Evolutionary conservation across 352 stramenopile species (phyloP).

Genomic region (Detonula confervacea): DNA sequence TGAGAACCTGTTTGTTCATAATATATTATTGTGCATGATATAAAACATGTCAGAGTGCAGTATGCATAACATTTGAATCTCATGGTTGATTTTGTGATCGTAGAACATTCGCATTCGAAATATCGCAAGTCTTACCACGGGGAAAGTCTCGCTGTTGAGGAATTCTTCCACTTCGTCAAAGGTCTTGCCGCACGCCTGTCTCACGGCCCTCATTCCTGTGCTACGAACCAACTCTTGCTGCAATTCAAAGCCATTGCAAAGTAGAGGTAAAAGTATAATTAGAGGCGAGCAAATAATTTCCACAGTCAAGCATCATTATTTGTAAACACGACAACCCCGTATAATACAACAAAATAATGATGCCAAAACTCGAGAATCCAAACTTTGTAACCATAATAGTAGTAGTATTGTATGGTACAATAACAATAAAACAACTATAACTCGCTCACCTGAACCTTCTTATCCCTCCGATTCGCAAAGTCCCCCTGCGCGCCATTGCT

Average conservation of each 20-base stretch:
- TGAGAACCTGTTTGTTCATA: slow-evolving; percentile 85
- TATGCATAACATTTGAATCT: no score
- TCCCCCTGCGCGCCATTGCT: slow-evolving; percentile 86
- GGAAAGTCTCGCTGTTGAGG: slow-evolving; percentile 82
- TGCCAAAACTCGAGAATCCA: no score
- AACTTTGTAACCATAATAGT: no score
- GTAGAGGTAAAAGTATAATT: no score
- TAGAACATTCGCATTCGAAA: no score
- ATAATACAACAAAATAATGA: no score
- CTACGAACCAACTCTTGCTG: slow-evolving; percentile 85
- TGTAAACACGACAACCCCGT: no score
- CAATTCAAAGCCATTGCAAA: no score
- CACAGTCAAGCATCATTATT: no score
- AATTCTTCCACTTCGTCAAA: slow-evolving; percentile 88
- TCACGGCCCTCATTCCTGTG: slow-evolving; percentile 88
- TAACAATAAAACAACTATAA: neutral
- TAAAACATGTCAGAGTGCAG: neutral
- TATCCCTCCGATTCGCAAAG: slow-evolving; percentile 77
- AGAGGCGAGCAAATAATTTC: no score
- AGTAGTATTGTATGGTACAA: neutral
- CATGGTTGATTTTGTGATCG: no score
- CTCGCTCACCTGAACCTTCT: slow-evolving; percentile 58
- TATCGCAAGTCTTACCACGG: slow-evolving; percentile 75
- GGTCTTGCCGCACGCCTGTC: slow-evolving; percentile 84
- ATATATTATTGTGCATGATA: neutral